Evolutionary conservation across 2,329 filamentous ascomycete species (phyloP), one percentile per base, ranked within the genome.

Genomic region (Paecilomyces dactylethromorphus): DNA sequence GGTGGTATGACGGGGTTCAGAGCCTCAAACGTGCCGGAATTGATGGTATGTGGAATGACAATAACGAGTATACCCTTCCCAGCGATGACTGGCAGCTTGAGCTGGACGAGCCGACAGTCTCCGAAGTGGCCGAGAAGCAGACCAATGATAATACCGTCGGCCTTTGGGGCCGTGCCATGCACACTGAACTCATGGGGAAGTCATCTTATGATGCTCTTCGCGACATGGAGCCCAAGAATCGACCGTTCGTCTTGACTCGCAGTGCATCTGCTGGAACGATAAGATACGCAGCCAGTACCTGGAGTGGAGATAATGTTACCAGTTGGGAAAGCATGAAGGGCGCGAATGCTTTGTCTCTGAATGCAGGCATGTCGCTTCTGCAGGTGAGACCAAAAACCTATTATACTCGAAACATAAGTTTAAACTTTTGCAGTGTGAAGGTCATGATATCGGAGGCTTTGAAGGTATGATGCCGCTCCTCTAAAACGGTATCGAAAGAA

Each of bases 21-120:
- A 81, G 79, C 55, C 77, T 91, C 1, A 84, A 84, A 57, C 75
- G 82, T 26, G 74, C 84, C 8, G 87, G 87, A 0, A 87, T 91
- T 58, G 87, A 90, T 63, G 87, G 82, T 54, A 89, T 90, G 75
- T 91, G 88, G 88, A 91, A 91, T 63, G 88, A 91, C 69, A 91
- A 91, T 72, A 91, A 90, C 64, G 88, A 91, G 70, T 91, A 90
- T 69, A 86, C 84, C 0, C 79, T 89, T 2, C 81, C 85, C 0
- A 79, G 84, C 60, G 88, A 91, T 60, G 77, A 82, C 24, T 90
- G 87, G 87, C 74, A 84, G 58, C 82, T 85, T 56, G 82, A 83
- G 0, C 75, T 89, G 0, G 79, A 85, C 49, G 74, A 77, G 39
- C 60, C 64, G 1, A 74, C 73, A 1, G 69, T 80, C 1, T 63